phyloP scores from a whole-genome alignment of 495 filamentous ascomycete species.

The Daldinia grandis region DNA sequence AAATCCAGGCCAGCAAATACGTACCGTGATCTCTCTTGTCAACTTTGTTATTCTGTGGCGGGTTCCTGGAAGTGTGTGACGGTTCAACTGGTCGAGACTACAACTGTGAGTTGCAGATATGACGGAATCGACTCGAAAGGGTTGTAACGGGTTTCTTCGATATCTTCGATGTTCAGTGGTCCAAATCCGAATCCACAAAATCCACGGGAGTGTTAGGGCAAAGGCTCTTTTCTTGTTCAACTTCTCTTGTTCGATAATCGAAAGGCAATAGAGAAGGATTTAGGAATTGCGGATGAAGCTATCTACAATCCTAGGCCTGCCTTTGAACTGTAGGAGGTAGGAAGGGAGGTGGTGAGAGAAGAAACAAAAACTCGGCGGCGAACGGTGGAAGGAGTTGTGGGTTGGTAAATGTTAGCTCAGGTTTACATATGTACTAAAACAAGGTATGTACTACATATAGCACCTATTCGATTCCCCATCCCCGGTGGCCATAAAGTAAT shows the following conservation, averaged over 20 bases:
- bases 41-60: conserved; percentile 5
- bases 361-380: conserved; percentile 32
- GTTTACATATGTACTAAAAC: conserved; percentile 15
- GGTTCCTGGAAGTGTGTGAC: conserved; percentile 6
- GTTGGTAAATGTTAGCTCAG: conserved; percentile 16
- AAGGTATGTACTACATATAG: background rate
- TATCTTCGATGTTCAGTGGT: conserved; percentile 7
- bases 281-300: conserved; percentile 34
- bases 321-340: conserved; percentile 41
- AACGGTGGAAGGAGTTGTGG: conserved; percentile 11
- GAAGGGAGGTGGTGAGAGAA: conserved; percentile 20
- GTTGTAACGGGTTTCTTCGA: conserved; percentile 8
- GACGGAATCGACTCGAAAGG: conserved; percentile 31
- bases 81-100: conserved; percentile 31
- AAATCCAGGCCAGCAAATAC: conserved; percentile 25
- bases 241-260: conserved; percentile 35
- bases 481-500: background rate
- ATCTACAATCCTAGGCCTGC: conserved; percentile 44
- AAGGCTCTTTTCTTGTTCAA: conserved; percentile 14
- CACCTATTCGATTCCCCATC: background rate
- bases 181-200: conserved; percentile 35
- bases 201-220: background rate
- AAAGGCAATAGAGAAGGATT: conserved; percentile 37
- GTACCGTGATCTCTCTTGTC: conserved; percentile 24
- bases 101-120: conserved; percentile 27